Base-by-base conservation (phyloP, 2,329 filamentous ascomycete genomes). In the Blumeria hordei region DNA sequence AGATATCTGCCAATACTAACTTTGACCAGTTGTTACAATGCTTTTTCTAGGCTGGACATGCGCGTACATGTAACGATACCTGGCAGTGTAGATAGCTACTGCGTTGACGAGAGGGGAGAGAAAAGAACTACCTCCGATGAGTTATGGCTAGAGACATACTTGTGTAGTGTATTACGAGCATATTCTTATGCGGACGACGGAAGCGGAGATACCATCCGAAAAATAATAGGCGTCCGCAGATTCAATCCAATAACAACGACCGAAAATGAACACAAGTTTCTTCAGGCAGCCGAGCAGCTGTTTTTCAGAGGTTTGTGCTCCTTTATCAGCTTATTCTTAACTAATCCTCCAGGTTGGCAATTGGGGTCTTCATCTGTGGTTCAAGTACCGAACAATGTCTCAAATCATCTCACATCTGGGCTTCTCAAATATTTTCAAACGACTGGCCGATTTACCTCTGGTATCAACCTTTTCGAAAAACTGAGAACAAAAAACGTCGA, bases 241-340 rank as follows among this genome's bases (percentile, higher is more conserved):
- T 96, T 98, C 74, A 98, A 98, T 65, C 92, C 92, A 0, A 86
- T 98, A 58, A 95, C 88, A 51, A 96, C 85, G 67, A 96, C 92
- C n/a, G 92, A 98, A 68, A 88, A 87, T 58, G 92, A 98, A 69
- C 92, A 98, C 66, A 86, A 86, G 60, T 98, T 98, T 66, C 73
- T 98, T 44, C 85, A 94, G 64, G 87, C 92, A 18, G 92, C 92
- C 10, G 92, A 98, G 69, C 83, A 85, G 63, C 74, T 98, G 35
- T 98, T 98, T 69, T 96, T 96, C 70, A 80, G 85, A 69, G 90
- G 88, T 86, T 68, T 55, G 67, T 59, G 34, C 11, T 28, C 3
- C 4, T 36, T 9, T 41, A 44, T 33, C 34, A 7, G 11, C 5
- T 7, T 33, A 33, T 14, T 7, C 16, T 43, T 34, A 56, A 45